Evolutionary conservation across 1,284 basidiomycete species (phyloP).

Genomic region (Apiotrichum sp.): DNA sequence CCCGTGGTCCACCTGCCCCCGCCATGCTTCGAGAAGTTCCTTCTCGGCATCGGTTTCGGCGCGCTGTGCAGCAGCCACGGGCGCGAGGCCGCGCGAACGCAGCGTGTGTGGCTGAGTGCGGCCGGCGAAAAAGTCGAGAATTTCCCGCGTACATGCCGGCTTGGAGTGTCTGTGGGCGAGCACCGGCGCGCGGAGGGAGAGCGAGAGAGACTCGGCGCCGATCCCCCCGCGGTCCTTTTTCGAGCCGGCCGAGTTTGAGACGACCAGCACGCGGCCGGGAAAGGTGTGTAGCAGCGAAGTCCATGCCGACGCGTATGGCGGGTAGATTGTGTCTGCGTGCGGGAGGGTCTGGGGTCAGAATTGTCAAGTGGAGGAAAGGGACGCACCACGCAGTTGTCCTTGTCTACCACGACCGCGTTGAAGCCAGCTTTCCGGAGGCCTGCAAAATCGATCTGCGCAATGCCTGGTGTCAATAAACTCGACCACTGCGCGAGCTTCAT

Average conservation of each 20-base stretch:
- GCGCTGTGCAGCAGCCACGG: constrained; percentile 5
- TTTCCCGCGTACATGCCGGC: constrained; percentile 65
- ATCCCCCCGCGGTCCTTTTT: constrained; percentile 68
- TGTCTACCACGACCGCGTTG: constrained; percentile 85
- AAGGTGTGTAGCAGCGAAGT: constrained; percentile 64
- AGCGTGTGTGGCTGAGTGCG: constrained; percentile 20
- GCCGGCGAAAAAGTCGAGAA: constrained; percentile 57
- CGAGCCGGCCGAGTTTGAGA: constrained; percentile 90
- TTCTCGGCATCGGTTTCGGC: constrained; percentile 28
- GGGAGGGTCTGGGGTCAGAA: constrained; percentile 61
- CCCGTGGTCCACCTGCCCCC: constrained; percentile 23
- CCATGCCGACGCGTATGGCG: constrained; percentile 76
- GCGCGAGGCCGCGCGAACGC: background rate
- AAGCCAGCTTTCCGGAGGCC: constrained; percentile 71
- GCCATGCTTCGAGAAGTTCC: constrained; percentile 22
- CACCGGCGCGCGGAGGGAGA: constrained; percentile 72
- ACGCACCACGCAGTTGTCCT: constrained; percentile 89
- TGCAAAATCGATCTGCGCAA: constrained; percentile 79
- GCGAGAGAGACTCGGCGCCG: constrained; percentile 77
- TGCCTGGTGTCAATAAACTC: constrained; percentile 55
- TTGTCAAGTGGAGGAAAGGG: background rate
- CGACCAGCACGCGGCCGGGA: constrained; percentile 76
- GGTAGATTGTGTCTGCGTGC: constrained; percentile 63
- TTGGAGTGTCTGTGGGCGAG: constrained; percentile 70
- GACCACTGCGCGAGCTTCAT: no score